Percentiles rank a stretch among this genome's conserved stretches.
Evolutionary conservation across 2,329 filamentous ascomycete genomes (phyloP).

Genomic region (Botryotinia calthae): DNA sequence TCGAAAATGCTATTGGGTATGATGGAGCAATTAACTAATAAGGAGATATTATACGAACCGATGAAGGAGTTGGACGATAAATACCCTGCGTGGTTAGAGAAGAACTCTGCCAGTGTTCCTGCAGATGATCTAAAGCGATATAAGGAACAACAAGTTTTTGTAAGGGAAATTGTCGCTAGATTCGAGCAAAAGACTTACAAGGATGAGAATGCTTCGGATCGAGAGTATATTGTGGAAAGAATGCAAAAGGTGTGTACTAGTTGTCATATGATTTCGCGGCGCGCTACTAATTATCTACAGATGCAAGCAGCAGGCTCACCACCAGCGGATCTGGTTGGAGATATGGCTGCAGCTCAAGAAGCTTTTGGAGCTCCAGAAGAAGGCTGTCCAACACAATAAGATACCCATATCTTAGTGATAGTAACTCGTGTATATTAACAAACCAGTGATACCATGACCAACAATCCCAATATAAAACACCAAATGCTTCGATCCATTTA

Average conservation of each 20-base stretch:
- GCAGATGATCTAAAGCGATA: conserved; percentile 76
- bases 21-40: conserved; percentile 99
- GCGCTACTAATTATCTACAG: conserved; percentile 48
- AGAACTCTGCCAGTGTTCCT: conserved; percentile 65
- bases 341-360: conserved; percentile 81
- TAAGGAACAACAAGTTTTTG: conserved; percentile 73
- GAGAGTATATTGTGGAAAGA: conserved; percentile 91
- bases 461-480: background rate
- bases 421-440: conserved; percentile 15
- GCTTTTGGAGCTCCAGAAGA: conserved; percentile 60
- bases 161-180: conserved; percentile 80
- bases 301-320: conserved; percentile 97
- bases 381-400: conserved; percentile 60
- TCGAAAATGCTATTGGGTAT: conserved; percentile 94
- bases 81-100: conserved; percentile 83
- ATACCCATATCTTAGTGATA: conserved; percentile 19
- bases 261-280: conserved; percentile 10
- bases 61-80: conserved; percentile 97
- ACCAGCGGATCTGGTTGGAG: conserved; percentile 84
- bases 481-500: background rate
- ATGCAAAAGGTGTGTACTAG: conserved; percentile 82
- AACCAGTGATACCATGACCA: conserved; percentile 21
- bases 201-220: conserved; percentile 76
- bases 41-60: conserved; percentile 96
- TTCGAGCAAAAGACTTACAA: conserved; percentile 82